Percentiles rank a stretch among this genome's conserved stretches.
phyloP scores from a whole-genome alignment of 768 basidiomycete genomes.

The Rhodotorula paludigena region DNA sequence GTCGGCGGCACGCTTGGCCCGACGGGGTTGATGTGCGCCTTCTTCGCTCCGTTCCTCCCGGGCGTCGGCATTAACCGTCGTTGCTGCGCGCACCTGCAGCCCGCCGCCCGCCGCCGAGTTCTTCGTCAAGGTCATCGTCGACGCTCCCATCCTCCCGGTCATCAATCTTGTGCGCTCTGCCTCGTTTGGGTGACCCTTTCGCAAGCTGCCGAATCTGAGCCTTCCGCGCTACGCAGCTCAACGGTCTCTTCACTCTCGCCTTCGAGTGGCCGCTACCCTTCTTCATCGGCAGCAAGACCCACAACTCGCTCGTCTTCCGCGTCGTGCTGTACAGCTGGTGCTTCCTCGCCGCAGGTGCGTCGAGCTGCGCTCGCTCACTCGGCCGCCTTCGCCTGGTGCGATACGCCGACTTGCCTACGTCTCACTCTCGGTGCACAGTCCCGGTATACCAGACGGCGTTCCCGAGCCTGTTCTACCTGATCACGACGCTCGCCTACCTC shows the following conservation, averaged over 20 bases:
- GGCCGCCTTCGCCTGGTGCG: slow-evolving; percentile 64
- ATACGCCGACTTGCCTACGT: neutral
- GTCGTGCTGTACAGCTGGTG: slow-evolving; percentile 64
- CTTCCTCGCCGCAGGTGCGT: slow-evolving; percentile 54
- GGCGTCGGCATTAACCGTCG: neutral
- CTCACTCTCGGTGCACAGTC: slow-evolving; percentile 4
- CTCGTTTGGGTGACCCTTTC: neutral
- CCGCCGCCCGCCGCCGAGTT: slow-evolving; percentile 59
- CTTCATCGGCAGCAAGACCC: slow-evolving; percentile 24
- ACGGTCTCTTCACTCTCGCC: slow-evolving; percentile 59
- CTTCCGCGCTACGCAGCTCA: slow-evolving; percentile 39
- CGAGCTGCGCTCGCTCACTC: slow-evolving; percentile 60
- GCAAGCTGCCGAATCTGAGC: neutral
- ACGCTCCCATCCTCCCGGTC: slow-evolving; percentile 67
- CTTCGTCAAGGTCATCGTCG: slow-evolving; percentile 72
- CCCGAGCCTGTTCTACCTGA: slow-evolving; percentile 70
- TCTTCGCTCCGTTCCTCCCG: neutral
- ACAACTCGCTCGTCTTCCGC: slow-evolving; percentile 50
- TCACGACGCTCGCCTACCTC: slow-evolving; percentile 64
- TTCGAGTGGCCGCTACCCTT: slow-evolving; percentile 67
- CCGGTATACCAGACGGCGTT: slow-evolving; percentile 65
- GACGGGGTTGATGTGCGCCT: slow-evolving; percentile 42
- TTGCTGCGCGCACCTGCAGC: slow-evolving; percentile 46
- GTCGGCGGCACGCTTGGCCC: slow-evolving; percentile 63
- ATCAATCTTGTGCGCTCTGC: slow-evolving; percentile 52